A percentile compares a stretch with the other conserved stretches of the same genome.
Evolutionary conservation across 139 green algal species (phyloP).

Genomic region (Spirogloea muscicola): DNA sequence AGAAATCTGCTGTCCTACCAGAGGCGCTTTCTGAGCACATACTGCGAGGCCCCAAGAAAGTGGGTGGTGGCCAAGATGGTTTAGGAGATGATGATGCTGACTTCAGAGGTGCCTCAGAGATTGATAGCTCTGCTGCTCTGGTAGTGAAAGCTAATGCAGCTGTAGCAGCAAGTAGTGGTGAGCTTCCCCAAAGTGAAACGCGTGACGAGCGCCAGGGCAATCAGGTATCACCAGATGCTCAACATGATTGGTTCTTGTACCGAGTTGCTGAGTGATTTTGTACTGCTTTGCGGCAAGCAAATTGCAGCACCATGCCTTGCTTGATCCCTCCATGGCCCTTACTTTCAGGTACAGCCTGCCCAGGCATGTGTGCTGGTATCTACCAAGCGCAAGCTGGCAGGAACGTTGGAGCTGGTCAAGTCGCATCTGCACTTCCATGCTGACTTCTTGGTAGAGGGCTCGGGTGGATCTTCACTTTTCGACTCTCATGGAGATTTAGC

Average conservation of each 20-base stretch:
- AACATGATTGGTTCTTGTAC: neutral
- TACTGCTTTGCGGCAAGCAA: neutral
- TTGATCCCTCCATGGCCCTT: neutral
- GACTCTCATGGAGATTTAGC: too few relatives aligned
- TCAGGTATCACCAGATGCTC: neutral
- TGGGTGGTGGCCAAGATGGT: neutral
- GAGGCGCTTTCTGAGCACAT: neutral
- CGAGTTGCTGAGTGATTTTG: neutral
- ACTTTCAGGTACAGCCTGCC: too few relatives aligned
- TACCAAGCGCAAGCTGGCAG: constrained; percentile 26
- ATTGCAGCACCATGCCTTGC: neutral
- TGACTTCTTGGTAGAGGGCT: constrained; percentile 11
- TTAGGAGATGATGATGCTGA: neutral
- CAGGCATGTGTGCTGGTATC: constrained; percentile 16
- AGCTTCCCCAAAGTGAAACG: too few relatives aligned
- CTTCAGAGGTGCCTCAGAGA: too few relatives aligned
- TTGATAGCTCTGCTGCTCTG: too few relatives aligned
- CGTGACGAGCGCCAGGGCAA: too few relatives aligned
- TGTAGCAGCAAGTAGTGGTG: neutral
- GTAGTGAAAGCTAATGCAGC: too few relatives aligned
- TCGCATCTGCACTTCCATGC: constrained; percentile 5
- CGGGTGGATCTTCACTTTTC: constrained; percentile 7
- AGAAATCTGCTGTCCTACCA: neutral
- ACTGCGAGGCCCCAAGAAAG: neutral
- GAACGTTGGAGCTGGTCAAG: constrained; percentile 9